Conservation (phyloP, 306 rosid species). For the Macrotyloma uniflorum region DNA sequence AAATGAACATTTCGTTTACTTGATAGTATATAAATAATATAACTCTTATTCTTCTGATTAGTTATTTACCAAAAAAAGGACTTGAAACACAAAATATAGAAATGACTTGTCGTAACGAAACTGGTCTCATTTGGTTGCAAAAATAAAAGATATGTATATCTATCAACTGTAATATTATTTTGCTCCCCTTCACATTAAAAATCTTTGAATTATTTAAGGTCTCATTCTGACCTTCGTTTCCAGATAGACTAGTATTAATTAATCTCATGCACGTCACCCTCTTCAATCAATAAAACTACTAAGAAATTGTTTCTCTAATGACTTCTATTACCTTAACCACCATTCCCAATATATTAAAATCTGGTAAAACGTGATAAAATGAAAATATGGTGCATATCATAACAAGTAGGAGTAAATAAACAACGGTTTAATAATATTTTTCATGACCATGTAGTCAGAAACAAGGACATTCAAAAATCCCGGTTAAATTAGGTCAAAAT, state of each 20-base stretch:
- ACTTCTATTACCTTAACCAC: neutral
- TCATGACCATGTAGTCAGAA: neutral
- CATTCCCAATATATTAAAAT: neutral
- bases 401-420: neutral
- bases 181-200: neutral
- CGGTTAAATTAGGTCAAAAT: slow-evolving; percentile 1
- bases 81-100: no score
- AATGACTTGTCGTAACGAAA: neutral
- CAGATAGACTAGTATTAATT: neutral
- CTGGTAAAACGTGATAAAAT: neutral
- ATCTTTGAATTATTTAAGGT: neutral
- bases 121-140: neutral
- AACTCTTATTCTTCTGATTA: no score
- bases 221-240: neutral
- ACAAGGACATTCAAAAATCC: neutral
- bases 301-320: neutral
- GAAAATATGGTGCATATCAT: neutral
- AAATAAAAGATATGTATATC: no score
- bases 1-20: no score
- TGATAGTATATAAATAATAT: no score
- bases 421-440: neutral
- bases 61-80: no score
- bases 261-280: slow-evolving; percentile 2
- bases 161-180: neutral
- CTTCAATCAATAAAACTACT: neutral